These are phyloP conservation scores for Xanthoparmelia taractica DNA, from an alignment of 495 filamentous ascomycete species.

Conservation along the genomic window DNA sequence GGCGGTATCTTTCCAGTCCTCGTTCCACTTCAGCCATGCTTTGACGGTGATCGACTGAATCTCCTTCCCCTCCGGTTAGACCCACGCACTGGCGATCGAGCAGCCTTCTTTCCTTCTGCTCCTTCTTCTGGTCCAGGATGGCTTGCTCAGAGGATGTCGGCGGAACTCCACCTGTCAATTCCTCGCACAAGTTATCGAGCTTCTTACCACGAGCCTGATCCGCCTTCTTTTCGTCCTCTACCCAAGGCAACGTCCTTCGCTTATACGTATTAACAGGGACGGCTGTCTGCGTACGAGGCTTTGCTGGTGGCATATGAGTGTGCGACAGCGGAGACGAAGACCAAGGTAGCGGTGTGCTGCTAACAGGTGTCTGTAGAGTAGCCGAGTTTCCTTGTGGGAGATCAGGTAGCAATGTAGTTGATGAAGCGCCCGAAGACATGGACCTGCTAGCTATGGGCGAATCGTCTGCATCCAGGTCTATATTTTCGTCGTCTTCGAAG, in stretches of 20 bases:
- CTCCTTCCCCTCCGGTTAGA: background rate
- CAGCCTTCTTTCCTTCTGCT: background rate
- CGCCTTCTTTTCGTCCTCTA: constrained; percentile 31
- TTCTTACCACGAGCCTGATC: constrained; percentile 24
- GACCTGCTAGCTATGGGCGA: background rate
- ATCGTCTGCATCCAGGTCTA: constrained; percentile 34
- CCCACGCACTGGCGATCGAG: background rate
- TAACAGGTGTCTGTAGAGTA: constrained; percentile 9
- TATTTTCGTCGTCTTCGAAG: constrained; percentile 46
- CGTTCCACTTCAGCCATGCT: background rate
- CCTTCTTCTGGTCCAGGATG: background rate
- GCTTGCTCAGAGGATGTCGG: background rate
- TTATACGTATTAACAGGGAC: constrained; percentile 38
- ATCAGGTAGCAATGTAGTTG: constrained; percentile 21
- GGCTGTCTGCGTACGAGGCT: constrained; percentile 13
- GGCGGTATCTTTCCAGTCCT: background rate
- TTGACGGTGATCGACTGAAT: background rate
- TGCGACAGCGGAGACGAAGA: constrained; percentile 31
- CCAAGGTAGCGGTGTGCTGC: constrained; percentile 28
- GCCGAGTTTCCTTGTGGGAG: background rate
- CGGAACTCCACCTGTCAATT: background rate
- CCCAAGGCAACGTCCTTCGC: constrained; percentile 52
- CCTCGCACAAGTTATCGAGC: background rate
- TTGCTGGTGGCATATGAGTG: constrained; percentile 14
- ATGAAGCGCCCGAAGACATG: constrained; percentile 6